These are phyloP conservation scores for Ogataea hybrid DNA, from an alignment of 1,139 yeast genomes.

Conservation along the genomic window DNA sequence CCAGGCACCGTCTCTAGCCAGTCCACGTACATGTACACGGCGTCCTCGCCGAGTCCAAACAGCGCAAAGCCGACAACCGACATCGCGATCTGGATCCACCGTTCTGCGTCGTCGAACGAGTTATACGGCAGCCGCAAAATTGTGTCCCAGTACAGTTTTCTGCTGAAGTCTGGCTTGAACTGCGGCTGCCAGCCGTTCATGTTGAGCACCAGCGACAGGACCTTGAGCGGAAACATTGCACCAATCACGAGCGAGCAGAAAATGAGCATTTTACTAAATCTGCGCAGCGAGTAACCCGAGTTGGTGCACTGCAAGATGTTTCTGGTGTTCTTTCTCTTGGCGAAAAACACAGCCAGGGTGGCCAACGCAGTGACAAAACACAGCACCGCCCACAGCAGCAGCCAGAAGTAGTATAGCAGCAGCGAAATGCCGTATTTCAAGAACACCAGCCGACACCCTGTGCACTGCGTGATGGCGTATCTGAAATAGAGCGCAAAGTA, in stretches of 20 bases:
- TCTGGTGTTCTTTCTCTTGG: slow-evolving; percentile 62
- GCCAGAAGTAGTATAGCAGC: slow-evolving; percentile 59
- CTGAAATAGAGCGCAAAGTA: slow-evolving; percentile 59
- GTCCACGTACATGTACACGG: slow-evolving; percentile 53
- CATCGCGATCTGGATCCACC: slow-evolving; percentile 57
- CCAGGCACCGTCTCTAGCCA: slow-evolving; percentile 26
- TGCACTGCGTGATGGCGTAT: slow-evolving; percentile 54
- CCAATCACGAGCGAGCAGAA: slow-evolving; percentile 65
- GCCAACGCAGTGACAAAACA: slow-evolving; percentile 55
- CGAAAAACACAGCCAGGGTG: slow-evolving; percentile 53
- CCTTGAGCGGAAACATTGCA: slow-evolving; percentile 61
- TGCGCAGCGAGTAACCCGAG: slow-evolving; percentile 63
- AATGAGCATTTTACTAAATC: slow-evolving; percentile 64
- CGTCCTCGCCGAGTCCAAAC: slow-evolving; percentile 80
- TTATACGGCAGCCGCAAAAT: slow-evolving; percentile 37
- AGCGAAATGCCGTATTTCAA: slow-evolving; percentile 49
- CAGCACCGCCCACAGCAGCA: slow-evolving; percentile 60
- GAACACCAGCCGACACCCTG: slow-evolving; percentile 61
- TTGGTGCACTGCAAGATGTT: slow-evolving; percentile 77
- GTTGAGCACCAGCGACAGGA: slow-evolving; percentile 43
- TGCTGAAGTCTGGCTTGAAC: slow-evolving; percentile 43
- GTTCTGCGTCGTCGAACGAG: slow-evolving; percentile 29
- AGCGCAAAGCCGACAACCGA: slow-evolving; percentile 63
- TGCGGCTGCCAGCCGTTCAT: slow-evolving; percentile 27
- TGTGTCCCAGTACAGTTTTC: slow-evolving; percentile 45